Percentiles rank a stretch among this genome's conserved stretches.
Evolutionary conservation across 805 yeast genomes (phyloP).

Genomic region (Saccharomycopsis vini): DNA sequence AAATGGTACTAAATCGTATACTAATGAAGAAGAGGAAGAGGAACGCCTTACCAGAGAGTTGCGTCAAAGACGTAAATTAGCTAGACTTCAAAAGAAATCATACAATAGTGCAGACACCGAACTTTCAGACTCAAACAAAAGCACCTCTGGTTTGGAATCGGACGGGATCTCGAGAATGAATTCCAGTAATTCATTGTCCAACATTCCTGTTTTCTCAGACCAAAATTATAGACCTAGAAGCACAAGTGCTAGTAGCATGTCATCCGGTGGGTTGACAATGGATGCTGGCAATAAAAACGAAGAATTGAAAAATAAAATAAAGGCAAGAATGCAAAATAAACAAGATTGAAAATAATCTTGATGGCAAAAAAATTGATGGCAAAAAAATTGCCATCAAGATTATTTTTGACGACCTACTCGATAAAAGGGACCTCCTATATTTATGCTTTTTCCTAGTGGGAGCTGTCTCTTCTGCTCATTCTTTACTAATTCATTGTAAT

Average conservation of each 20-base stretch:
- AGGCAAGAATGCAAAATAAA: conserved; percentile 8
- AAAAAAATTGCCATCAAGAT: too few species aligned
- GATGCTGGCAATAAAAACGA: neutral
- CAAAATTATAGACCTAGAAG: conserved; percentile 11
- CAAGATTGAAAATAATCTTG: conserved; percentile 7
- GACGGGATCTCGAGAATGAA: conserved; percentile 55
- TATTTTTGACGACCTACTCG: too few species aligned
- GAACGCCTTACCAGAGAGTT: conserved; percentile 17
- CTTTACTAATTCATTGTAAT: too few species aligned
- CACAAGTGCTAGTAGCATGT: conserved; percentile 9
- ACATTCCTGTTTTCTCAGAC: conserved; percentile 47
- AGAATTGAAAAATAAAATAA: conserved; percentile 12
- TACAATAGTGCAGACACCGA: too few species aligned
- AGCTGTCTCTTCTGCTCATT: too few species aligned
- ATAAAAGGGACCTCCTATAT: too few species aligned
- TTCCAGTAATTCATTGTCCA: conserved; percentile 52
- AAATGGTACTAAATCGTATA: conserved; percentile 17
- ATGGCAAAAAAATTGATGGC: too few species aligned
- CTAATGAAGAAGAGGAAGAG: conserved; percentile 19
- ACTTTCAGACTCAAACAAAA: neutral
- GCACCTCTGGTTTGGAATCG: conserved; percentile 35
- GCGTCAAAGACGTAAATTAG: conserved; percentile 16
- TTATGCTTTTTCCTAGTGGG: too few species aligned
- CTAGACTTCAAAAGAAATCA: conserved; percentile 9
- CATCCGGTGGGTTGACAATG: conserved; percentile 1